phyloP scores from a whole-genome alignment of 2,329 filamentous ascomycete genomes.

The Chaetomium olivaceum region DNA sequence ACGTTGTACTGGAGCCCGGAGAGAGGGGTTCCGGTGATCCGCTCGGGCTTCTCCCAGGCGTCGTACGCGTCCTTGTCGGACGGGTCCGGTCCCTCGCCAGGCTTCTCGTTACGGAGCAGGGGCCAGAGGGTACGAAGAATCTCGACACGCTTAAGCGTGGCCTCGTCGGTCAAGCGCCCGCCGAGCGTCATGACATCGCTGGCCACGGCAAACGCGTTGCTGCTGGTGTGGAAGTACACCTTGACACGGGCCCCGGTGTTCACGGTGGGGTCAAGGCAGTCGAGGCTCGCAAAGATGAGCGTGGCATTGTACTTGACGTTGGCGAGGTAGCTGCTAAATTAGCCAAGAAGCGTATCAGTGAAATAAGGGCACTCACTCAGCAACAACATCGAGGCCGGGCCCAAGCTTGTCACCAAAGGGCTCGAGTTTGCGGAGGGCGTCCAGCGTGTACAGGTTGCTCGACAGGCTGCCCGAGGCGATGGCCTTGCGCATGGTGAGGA shows the following conservation, averaged over 20 bases:
- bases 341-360: background rate
- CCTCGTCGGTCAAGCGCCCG: slow-evolving; percentile 15
- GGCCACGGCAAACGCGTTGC: slow-evolving; percentile 13
- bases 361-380: background rate
- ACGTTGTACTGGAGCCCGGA: slow-evolving; percentile 17
- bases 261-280: slow-evolving; percentile 2
- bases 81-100: slow-evolving; percentile 9
- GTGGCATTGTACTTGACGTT: slow-evolving; percentile 7
- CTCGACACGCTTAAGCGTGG: slow-evolving; percentile 15
- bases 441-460: slow-evolving; percentile 7
- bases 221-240: slow-evolving; percentile 15
- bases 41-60: slow-evolving; percentile 17
- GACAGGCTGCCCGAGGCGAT: slow-evolving; percentile 6
- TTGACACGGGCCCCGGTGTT: slow-evolving; percentile 11
- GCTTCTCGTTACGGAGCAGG: slow-evolving; percentile 16
- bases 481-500: slow-evolving; percentile 14
- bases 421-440: slow-evolving; percentile 3
- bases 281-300: slow-evolving; percentile 16
- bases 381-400: slow-evolving; percentile 6
- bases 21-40: slow-evolving; percentile 5
- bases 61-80: slow-evolving; percentile 6
- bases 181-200: slow-evolving; percentile 16
- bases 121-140: slow-evolving; percentile 12
- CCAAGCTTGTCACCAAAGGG: background rate
- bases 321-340: background rate